phyloP scores from a whole-genome alignment of 495 filamentous ascomycete genomes.

The Aspergillus saccharolyticus region DNA sequence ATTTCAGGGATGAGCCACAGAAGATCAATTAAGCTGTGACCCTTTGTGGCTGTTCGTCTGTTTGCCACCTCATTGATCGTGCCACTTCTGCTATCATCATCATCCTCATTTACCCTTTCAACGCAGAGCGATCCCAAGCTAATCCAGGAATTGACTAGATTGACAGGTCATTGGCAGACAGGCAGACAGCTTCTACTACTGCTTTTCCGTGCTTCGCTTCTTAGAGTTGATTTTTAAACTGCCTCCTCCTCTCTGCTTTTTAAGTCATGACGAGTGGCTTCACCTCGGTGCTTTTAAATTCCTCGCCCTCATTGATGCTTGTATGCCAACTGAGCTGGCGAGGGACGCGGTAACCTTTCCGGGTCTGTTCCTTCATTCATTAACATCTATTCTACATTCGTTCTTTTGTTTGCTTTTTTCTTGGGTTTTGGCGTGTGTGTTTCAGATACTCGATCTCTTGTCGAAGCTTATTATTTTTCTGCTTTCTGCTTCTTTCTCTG shows the following conservation, averaged over 20 bases:
- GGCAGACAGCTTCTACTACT: not conserved
- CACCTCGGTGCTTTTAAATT: not conserved
- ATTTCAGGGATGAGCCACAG: not conserved
- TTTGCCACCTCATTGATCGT: not conserved
- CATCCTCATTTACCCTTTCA: not conserved
- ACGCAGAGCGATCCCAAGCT: not conserved
- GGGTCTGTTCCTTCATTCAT: slow-evolving; percentile 2
- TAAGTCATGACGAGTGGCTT: slow-evolving; percentile 5
- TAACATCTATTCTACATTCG: not conserved
- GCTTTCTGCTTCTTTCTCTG: not conserved
- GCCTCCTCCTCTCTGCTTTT: not conserved
- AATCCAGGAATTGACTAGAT: not conserved
- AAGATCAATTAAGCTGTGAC: too few species aligned
- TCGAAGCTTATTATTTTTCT: not conserved
- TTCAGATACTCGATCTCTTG: slow-evolving; percentile 4
- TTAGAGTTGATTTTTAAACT: not conserved
- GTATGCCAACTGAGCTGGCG: slow-evolving; percentile 11
- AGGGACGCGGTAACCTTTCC: slow-evolving; percentile 3
- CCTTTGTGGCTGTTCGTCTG: not conserved
- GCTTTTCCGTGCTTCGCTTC: not conserved
- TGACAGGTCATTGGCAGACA: not conserved
- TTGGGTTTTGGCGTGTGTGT: not conserved
- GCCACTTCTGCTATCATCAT: not conserved
- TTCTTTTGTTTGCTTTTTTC: slow-evolving; percentile 5
- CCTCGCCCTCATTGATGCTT: slow-evolving; percentile 2